Evolutionary conservation across 2,329 filamentous ascomycete species (phyloP).

Genomic region (Fusarium tjaetaba): DNA sequence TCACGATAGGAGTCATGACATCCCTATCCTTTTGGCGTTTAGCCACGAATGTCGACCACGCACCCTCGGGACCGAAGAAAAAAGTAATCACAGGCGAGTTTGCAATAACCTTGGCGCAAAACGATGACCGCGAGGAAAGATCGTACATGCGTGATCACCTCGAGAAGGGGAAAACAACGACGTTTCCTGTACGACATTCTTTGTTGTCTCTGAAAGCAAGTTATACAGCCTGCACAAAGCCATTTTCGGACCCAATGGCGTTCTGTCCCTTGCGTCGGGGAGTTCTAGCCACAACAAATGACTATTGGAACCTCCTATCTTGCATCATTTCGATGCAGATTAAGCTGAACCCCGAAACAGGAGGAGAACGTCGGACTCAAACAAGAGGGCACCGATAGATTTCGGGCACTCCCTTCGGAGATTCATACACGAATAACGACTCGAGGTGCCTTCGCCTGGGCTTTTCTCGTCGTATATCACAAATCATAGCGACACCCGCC

Average conservation of each 20-base stretch:
- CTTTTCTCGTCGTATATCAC: constrained; percentile 36
- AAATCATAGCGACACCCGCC: constrained; percentile 27
- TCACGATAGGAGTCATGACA: constrained; percentile 12
- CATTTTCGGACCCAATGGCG: constrained; percentile 5
- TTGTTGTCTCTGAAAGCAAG: constrained; percentile 3
- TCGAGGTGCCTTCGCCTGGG: not conserved
- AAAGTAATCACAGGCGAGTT: not conserved
- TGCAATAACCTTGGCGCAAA: not conserved
- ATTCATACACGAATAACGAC: not conserved
- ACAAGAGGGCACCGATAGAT: constrained; percentile 27
- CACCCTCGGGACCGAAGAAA: constrained; percentile 6
- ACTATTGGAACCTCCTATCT: constrained; percentile 29
- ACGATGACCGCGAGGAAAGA: constrained; percentile 5
- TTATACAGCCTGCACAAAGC: constrained; percentile 5
- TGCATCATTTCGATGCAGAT: constrained; percentile 31
- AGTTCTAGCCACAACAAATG: constrained; percentile 9
- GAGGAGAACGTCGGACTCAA: not conserved
- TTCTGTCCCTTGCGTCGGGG: constrained; percentile 35
- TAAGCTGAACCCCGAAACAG: constrained; percentile 9
- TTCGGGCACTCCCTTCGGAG: constrained; percentile 38
- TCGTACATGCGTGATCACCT: constrained; percentile 8
- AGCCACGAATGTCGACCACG: constrained; percentile 21
- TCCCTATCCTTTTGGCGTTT: constrained; percentile 18
- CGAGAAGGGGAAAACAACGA: not conserved
- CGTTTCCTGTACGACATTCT: not conserved